Evolutionary conservation across 495 filamentous ascomycete genomes (phyloP).

Genomic region (Penicillium longicatenatum): DNA sequence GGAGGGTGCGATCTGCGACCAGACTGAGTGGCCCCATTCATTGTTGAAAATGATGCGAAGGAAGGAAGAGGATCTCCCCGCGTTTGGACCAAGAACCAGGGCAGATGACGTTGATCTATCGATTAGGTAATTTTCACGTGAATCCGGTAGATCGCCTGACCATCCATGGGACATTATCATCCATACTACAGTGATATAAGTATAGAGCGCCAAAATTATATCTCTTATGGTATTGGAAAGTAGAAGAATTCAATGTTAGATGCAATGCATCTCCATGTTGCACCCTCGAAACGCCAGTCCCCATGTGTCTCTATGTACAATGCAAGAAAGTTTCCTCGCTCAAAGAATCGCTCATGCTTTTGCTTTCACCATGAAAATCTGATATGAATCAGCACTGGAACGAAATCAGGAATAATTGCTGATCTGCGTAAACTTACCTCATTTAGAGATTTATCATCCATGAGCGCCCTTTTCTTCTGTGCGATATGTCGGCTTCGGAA

Average conservation of each 20-base stretch:
- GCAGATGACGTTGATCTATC: constrained; percentile 13
- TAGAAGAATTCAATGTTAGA: not conserved
- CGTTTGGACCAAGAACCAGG: not conserved
- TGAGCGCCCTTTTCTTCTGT: constrained; percentile 73
- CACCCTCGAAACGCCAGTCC: constrained; percentile 3
- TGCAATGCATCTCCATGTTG: not conserved
- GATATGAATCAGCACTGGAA: constrained; percentile 35
- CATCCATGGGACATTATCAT: too few relatives aligned
- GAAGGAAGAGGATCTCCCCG: constrained; percentile 4
- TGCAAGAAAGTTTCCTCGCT: not conserved
- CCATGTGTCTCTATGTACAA: not conserved
- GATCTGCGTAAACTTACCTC: constrained; percentile 55
- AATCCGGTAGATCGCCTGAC: not conserved
- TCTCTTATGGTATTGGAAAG: not conserved
- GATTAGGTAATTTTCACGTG: constrained; percentile 8
- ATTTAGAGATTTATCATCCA: constrained; percentile 72
- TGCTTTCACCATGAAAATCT: constrained; percentile 77
- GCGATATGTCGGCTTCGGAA: constrained; percentile 72
- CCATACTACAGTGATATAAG: not conserved
- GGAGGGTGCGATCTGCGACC: constrained; percentile 2
- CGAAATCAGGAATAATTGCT: not conserved
- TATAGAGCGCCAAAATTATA: not conserved
- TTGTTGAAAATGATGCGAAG: constrained; percentile 2
- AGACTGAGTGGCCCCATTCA: constrained; percentile 19
- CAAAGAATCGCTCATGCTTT: constrained; percentile 13